phyloP scores from a whole-genome alignment of 441 rosid genomes.

The Iberis amara region DNA sequence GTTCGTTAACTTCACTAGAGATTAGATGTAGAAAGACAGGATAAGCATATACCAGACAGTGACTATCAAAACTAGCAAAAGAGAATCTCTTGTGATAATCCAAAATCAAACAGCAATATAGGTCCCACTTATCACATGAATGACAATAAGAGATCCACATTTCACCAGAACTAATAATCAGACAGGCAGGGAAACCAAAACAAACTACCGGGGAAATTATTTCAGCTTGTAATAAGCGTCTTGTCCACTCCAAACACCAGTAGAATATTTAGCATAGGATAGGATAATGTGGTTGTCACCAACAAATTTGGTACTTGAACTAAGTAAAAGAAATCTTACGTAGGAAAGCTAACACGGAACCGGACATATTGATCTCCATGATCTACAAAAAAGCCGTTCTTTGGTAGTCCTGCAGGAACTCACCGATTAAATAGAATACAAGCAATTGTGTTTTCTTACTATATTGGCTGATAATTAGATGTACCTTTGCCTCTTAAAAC shows the following conservation, averaged over 20 bases:
- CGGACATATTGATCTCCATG: slow-evolving; percentile 88
- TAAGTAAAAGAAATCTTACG: slow-evolving; percentile 40
- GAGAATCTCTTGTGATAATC: background rate
- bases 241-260: slow-evolving; percentile 1
- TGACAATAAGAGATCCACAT: background rate
- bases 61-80: slow-evolving; percentile 1
- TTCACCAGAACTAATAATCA: background rate
- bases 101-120: background rate
- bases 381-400: slow-evolving; percentile 55
- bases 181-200: background rate
- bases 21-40: slow-evolving; percentile 18
- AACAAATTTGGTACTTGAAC: background rate
- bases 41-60: slow-evolving; percentile 11
- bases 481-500: slow-evolving; percentile 80
- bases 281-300: slow-evolving; percentile 3
- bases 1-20: slow-evolving; percentile 56
- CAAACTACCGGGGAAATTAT: background rate
- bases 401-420: slow-evolving; percentile 60
- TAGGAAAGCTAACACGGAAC: slow-evolving; percentile 66
- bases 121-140: background rate
- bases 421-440: slow-evolving; percentile 24
- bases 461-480: slow-evolving; percentile 15
- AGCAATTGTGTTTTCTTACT: background rate
- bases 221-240: too few species aligned
- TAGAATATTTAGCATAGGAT: slow-evolving; percentile 3